Evolutionary conservation across 2,329 filamentous ascomycete species (phyloP).

Genomic region (Nemania sp.): DNA sequence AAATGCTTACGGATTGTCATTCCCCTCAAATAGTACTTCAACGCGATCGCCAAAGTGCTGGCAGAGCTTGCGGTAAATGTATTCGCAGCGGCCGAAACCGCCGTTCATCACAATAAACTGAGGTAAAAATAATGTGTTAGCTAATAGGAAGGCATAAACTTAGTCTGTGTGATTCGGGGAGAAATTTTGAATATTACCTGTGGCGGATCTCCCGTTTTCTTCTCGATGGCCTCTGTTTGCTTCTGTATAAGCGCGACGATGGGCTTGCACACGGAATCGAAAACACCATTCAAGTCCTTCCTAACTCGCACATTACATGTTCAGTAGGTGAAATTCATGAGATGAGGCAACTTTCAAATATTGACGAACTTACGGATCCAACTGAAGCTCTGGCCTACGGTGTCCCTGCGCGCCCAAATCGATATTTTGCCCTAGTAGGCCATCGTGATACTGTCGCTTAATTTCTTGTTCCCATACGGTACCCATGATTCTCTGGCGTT

Average conservation of each 20-base stretch:
- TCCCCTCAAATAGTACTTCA: conserved; percentile 5
- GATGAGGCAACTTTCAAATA: background rate
- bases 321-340: background rate
- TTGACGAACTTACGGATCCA: background rate
- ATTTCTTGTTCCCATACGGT: conserved; percentile 13
- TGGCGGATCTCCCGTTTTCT: background rate
- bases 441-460: conserved; percentile 13
- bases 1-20: conserved; percentile 3
- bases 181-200: background rate
- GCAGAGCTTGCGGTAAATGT: background rate
- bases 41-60: background rate
- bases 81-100: conserved; percentile 17
- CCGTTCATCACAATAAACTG: conserved; percentile 18
- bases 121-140: background rate
- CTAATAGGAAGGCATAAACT: background rate
- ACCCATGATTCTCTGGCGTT: conserved; percentile 8
- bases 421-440: background rate
- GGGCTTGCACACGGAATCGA: conserved; percentile 1
- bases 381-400: background rate
- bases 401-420: conserved; percentile 9
- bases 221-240: conserved; percentile 3
- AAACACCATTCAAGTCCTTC: conserved; percentile 6
- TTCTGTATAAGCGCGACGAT: conserved; percentile 5
- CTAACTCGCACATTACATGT: background rate
- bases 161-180: background rate